A percentile compares a stretch with the other conserved stretches of the same genome.
Evolutionary conservation across 495 filamentous ascomycete species (phyloP).

Genomic region (Pseudomonodictys pantanalensis): DNA sequence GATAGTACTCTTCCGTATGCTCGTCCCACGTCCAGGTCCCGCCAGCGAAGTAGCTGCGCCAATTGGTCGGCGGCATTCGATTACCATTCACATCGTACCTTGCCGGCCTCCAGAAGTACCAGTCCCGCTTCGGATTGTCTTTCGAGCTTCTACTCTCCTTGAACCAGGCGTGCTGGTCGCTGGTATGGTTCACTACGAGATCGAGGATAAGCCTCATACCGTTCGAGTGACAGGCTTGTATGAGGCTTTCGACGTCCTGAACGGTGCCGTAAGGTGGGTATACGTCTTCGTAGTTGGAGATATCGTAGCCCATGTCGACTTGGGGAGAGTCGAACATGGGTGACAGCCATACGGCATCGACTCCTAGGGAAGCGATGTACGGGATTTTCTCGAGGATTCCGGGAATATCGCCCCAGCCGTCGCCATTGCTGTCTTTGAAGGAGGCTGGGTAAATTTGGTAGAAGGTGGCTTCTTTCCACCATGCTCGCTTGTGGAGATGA

Average conservation of each 20-base stretch:
- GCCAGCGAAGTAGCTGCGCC: slow-evolving; percentile 33
- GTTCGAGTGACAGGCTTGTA: slow-evolving; percentile 29
- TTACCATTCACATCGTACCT: slow-evolving; percentile 34
- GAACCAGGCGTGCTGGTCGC: slow-evolving; percentile 38
- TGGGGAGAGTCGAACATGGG: slow-evolving; percentile 37
- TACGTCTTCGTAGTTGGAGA: slow-evolving; percentile 38
- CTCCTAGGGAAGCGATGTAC: slow-evolving; percentile 36
- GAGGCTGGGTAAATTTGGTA: slow-evolving; percentile 42
- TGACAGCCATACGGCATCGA: slow-evolving; percentile 40
- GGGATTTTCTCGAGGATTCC: slow-evolving; percentile 32
- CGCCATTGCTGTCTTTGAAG: slow-evolving; percentile 37
- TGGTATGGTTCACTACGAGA: slow-evolving; percentile 39
- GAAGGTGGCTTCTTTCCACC: slow-evolving; percentile 39
- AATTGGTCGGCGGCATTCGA: slow-evolving; percentile 40
- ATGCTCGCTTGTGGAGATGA: slow-evolving; percentile 10
- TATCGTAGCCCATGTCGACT: slow-evolving; percentile 42
- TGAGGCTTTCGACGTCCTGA: slow-evolving; percentile 35
- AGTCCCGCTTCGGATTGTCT: slow-evolving; percentile 35
- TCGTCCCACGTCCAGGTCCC: slow-evolving; percentile 38
- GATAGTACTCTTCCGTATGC: slow-evolving; percentile 40
- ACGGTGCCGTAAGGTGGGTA: slow-evolving; percentile 36
- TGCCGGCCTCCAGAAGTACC: slow-evolving; percentile 42
- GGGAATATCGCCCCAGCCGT: slow-evolving; percentile 31
- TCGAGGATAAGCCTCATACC: slow-evolving; percentile 38
- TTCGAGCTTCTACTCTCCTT: slow-evolving; percentile 34